Base-by-base conservation (phyloP, 768 basidiomycete genomes). In the Tremella yokohamensis region DNA sequence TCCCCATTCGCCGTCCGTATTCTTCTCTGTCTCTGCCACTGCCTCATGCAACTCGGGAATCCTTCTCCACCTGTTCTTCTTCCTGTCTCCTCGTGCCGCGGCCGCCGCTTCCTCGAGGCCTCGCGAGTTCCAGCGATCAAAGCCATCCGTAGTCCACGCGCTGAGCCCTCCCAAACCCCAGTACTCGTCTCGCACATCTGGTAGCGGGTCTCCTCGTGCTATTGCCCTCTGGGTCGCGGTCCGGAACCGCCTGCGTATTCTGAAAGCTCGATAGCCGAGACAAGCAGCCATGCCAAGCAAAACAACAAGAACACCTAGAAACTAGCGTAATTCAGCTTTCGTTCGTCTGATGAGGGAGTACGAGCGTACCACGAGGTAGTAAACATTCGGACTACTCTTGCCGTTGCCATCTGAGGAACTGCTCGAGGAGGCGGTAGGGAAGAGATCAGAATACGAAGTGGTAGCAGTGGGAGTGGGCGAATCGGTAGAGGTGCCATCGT, bases 271-370 rank as follows among this genome's bases (percentile, higher is more conserved):
- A 20, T 62, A 49, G 15, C 64, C 64, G 8, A 72, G 47, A 39
- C 65, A 65, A 12, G 57, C 70, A 9, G 68, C 70, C 34, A 68
- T 42, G 3, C 53, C n/a, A 11, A 72, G 44, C 12, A 72, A 53
- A 38, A 72, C 45, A 19, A 72, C 56, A 9, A 72, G 57, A 38
- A 69, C 66, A 19, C 70, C 70, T 1, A 72, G 66, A 53, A 72
- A 72, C 70, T 72, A 52, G 18, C 1, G 11, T 49, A 11, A 57
- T 50, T 61, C 29, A 57, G 44, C 45, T 9, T 1, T 38, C 26
- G 19, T 18, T 34, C 29, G 29, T 11, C 4, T 6, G 29, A 11
- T 34, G 29, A 34, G 11, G 11, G 29, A 4, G 29, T 11, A 34
- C 4, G 11, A 11, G 29, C 29, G 29, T 50, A 72, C 70, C 15